Evolutionary conservation across 257 asterid species (phyloP), one percentile per base, ranked within the genome.

Genomic region (Gynochthodes officinalis): DNA sequence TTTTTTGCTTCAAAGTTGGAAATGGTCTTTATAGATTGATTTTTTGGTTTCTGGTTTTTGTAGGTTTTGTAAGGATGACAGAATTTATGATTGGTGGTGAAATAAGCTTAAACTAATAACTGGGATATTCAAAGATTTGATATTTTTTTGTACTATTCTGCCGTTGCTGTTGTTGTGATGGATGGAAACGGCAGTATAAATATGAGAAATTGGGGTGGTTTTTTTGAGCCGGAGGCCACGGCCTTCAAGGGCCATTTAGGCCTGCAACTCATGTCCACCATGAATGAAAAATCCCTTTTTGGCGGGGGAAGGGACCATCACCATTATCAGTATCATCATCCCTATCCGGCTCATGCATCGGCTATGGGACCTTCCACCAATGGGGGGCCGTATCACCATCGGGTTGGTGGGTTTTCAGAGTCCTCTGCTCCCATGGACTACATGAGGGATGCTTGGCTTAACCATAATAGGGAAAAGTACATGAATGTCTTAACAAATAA

Each of bases 331-430:
- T 77, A 67, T 10, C 67, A 43, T 64, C 69, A 59, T 33, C 49
- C 75, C 63, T 86, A 78, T 40, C 86, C 82, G 25, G 21, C 72
- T 60, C 83, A 82, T 50, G 82, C 82, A 3, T 62, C 85, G 5
- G 72, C 81, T 0, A 78, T 86, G 62, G 80, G 85, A 78, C 80
- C 90, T n/a, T 79, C 92, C 1, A 86, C 80, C 27, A 89, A 82
- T 74, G 89, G 87, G 0, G 90, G 96, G 19, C 84, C 82, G 0
- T 86, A 73, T 71, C 92, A 87, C 70, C 96, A 89, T 72, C 89
- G 90, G 21, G 86, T 88, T 28, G 85, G 89, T 72, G 91, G 93
- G 62, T 37, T 84, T 40, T 71, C 87, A 0, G 97, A 87, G 67
- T 53, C 86, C 35, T 77, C 84, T 73, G 40, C 76, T 58, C 79